Evolutionary conservation across 2,329 filamentous ascomycete genomes (phyloP), one percentile per base, ranked within the genome.

Genomic region (Xylaria polymorpha): DNA sequence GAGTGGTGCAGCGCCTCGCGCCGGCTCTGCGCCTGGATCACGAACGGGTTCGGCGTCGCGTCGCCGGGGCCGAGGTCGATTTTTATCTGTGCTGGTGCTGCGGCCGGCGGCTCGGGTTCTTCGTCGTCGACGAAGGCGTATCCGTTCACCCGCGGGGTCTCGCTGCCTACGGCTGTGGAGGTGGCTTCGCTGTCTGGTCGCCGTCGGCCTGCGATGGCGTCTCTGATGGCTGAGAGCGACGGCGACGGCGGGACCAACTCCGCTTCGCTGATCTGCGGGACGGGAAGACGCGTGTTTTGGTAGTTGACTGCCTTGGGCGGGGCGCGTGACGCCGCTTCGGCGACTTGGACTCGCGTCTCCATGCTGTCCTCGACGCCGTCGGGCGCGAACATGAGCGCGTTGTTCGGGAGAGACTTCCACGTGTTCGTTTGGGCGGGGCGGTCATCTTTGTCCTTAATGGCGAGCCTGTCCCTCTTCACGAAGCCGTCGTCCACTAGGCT

Each of bases 41-140:
- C 90, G 80, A 98, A 98, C 0, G 93, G 94, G 72, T 92, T 97
- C 0, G 89, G 89, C 0, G 87, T 88, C n/a, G 87, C 80, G 75
- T 90, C 86, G 15, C 87, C 85, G 10, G 86, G 83, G 1, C 89
- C 86, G 8, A 92, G 82, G 63, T 90, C 81, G 75, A 91, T 85
- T 70, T 82, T 71, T 32, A 56, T 39, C 32, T 22, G 29, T 20
- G 29, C 8, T 37, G 35, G 9, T 18, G 14, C n/a, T 83, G 81
- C 8, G 79, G 75, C 1, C 77, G 74, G 18, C 83, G 25, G 7
- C 60, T 85, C 85, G 0, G 88, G 87, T 48, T 87, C 85, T 58
- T 92, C 92, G 66, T 97, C 94, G 74, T 97, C 94, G 43, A 99
- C 94, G 80, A 97, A 98, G 0, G 94, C 88, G 79, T 98, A 99